Percentiles rank a stretch among this genome's conserved stretches.
phyloP scores from a whole-genome alignment of 2,329 filamentous ascomycete species.

The Aspergillus phoenicis region DNA sequence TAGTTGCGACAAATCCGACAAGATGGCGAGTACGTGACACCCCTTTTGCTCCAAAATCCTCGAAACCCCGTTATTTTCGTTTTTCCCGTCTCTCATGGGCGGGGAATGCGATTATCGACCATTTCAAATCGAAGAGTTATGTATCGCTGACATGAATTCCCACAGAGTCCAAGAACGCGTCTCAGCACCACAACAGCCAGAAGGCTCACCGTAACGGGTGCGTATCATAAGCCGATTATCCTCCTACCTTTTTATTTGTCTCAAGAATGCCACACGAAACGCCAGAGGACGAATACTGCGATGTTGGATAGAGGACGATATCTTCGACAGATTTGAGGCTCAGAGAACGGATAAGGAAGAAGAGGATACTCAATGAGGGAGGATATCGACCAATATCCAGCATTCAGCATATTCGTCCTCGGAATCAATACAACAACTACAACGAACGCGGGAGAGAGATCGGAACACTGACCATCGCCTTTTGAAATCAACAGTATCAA shows the following conservation, averaged over 20 bases:
- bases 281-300: constrained; percentile 11
- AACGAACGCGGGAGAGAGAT: neutral
- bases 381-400: constrained; percentile 5
- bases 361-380: neutral
- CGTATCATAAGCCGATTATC: constrained; percentile 41
- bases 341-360: neutral
- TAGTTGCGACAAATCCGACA: constrained; percentile 46
- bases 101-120: neutral
- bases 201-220: constrained; percentile 99
- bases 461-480: constrained; percentile 25
- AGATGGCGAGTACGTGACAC: constrained; percentile 50
- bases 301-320: constrained; percentile 14
- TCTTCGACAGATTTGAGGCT: neutral
- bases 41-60: neutral
- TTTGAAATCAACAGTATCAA: constrained; percentile 74
- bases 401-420: neutral
- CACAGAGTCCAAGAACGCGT: constrained; percentile 99
- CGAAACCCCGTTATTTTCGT: neutral
- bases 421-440: neutral
- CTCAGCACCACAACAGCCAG: constrained; percentile 96
- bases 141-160: constrained; percentile 32
- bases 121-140: neutral
- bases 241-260: neutral
- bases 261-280: neutral
- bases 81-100: neutral